Evolutionary conservation across 441 rosid genomes (phyloP), one percentile per base, ranked within the genome.

Genomic region (Omphalea diandra): DNA sequence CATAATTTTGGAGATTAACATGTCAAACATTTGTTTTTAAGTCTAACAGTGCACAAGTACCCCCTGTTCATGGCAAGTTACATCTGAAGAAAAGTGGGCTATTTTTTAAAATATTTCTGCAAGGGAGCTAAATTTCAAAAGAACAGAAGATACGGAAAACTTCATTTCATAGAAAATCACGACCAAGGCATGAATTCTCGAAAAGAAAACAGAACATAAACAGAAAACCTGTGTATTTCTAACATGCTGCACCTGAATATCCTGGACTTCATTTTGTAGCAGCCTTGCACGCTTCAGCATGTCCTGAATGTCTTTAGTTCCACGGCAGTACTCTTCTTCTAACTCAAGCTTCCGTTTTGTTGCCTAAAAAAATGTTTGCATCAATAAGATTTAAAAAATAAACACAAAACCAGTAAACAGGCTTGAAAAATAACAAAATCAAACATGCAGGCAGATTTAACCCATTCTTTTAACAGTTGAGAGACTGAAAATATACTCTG

Each of bases 221-320:
- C n/a, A 73, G 73, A 72, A 76, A 49, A 96, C 99, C 99, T 96
- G 98, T 50, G 99, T 88, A 77, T 79, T 84, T 83, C 73, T 86
- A 66, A 78, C 63, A 58, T 88, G 85, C 68, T 85, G 92, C 64
- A 93, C 96, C 58, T 84, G 87, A 79, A 91, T 84, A 75, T 91
- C 97, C 63, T 52, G 82, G 73, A 79, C 84, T 83, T 96, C 93
- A 60, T 73, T 82, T 76, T 91, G 90, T 81, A 91, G 89, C 68
- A 52, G 71, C 75, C 72, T 80, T 68, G 82, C 72, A 77, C 73
- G 81, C 73, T 83, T 85, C 74, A 38, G 67, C 84, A 81, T 73
- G 79, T 82, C 86, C 66, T 72, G 75, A 49, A 90, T 73, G 50
- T 77, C 49, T 50, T 75, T 81, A 43, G 70, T 72, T 63, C 66